Evolutionary conservation across 2,329 filamentous ascomycete genomes (phyloP).

Genomic region (Madurella mycetomatis): DNA sequence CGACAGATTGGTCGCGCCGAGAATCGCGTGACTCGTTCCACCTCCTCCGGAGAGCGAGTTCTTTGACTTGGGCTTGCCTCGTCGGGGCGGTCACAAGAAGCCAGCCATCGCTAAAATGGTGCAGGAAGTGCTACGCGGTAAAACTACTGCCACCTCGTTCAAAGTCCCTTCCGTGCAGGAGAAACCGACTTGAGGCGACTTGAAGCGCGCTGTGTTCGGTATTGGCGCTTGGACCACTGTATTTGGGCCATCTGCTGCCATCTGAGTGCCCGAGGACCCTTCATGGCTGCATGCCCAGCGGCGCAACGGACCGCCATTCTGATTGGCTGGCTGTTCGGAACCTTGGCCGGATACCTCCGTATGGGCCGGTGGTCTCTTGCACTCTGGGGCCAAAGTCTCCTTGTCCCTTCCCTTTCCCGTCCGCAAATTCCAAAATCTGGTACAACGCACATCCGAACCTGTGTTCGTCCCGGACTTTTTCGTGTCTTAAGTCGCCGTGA

Average conservation of each 20-base stretch:
- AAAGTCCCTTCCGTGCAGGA: neutral
- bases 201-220: conserved; percentile 16
- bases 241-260: neutral
- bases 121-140: conserved; percentile 7
- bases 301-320: neutral
- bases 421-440: conserved; percentile 21
- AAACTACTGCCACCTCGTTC: neutral
- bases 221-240: conserved; percentile 10
- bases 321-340: neutral
- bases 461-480: conserved; percentile 23
- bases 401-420: conserved; percentile 1
- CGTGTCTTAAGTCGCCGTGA: conserved; percentile 12
- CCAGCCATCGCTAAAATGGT: neutral
- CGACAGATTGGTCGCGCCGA: too few species aligned
- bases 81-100: neutral
- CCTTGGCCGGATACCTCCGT: neutral
- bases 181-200: conserved; percentile 13
- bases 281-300: neutral
- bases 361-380: conserved; percentile 1
- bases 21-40: too few species aligned
- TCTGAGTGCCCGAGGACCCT: neutral
- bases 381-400: neutral
- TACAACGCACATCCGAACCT: conserved; percentile 17
- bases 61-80: too few species aligned
- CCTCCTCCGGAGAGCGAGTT: too few species aligned